Conservation (phyloP, 1,139 yeast genomes). For the Saccharomyces uvarum region DNA sequence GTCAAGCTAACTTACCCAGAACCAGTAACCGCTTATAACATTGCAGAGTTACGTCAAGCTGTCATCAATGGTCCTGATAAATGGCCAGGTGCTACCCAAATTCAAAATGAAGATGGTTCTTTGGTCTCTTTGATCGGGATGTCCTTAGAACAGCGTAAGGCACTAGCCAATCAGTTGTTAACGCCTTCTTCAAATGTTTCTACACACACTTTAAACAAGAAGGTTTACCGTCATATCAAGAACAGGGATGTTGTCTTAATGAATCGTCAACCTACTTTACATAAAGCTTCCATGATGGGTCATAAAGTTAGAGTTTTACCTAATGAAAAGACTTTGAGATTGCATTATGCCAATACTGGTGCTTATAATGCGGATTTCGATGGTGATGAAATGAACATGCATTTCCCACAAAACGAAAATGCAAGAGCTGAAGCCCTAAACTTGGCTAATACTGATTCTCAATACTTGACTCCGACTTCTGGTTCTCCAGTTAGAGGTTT, state of each 20-base stretch:
- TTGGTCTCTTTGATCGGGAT: constrained; percentile 75
- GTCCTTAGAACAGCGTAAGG: constrained; percentile 89
- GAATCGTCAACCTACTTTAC: constrained; percentile 99
- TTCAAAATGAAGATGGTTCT: constrained; percentile 94
- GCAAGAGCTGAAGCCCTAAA: constrained; percentile 95
- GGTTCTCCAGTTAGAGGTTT: constrained; percentile 98
- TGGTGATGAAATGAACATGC: constrained; percentile 99
- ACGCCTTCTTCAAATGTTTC: constrained; percentile 62
- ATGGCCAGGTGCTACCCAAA: constrained; percentile 98
- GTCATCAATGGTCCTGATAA: constrained; percentile 94
- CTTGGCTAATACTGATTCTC: constrained; percentile 94
- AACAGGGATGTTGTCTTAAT: constrained; percentile 92
- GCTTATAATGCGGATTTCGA: constrained; percentile 99
- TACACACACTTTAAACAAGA: constrained; percentile 64
- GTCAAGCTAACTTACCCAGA: constrained; percentile 93
- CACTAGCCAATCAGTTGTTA: constrained; percentile 88
- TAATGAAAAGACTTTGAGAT: constrained; percentile 90
- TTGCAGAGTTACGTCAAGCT: constrained; percentile 83
- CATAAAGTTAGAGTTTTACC: constrained; percentile 95
- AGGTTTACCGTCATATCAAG: constrained; percentile 87
- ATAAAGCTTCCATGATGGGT: constrained; percentile 99
- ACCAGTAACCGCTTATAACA: constrained; percentile 93
- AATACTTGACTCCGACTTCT: constrained; percentile 94
- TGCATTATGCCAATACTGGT: constrained; percentile 98
- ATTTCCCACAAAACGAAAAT: constrained; percentile 96